Evolutionary conservation across 2,329 filamentous ascomycete genomes (phyloP).

Genomic region (Akanthomyces muscarius): DNA sequence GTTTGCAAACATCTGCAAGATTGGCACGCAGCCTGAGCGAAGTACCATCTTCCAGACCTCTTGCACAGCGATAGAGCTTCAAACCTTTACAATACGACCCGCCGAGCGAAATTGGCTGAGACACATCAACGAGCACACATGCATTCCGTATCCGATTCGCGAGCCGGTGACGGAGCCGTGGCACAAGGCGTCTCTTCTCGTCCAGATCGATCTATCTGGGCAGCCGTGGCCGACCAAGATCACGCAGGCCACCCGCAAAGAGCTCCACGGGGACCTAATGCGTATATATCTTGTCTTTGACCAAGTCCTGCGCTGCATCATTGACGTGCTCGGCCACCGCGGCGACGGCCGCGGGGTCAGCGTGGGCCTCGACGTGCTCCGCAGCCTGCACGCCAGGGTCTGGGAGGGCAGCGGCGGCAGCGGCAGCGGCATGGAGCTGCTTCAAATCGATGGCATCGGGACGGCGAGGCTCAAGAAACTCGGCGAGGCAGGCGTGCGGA

Average conservation of each 20-base stretch:
- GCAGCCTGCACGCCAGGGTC: constrained; percentile 67
- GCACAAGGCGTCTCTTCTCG: constrained; percentile 72
- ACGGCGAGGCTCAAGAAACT: constrained; percentile 71
- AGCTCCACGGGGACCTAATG: constrained; percentile 30
- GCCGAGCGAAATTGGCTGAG: constrained; percentile 34
- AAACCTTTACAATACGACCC: constrained; percentile 34
- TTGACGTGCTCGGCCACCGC: constrained; percentile 35
- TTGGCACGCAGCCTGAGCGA: constrained; percentile 27
- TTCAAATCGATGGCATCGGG: constrained; percentile 77
- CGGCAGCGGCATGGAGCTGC: constrained; percentile 71
- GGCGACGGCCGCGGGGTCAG: constrained; percentile 62
- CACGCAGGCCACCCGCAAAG: constrained; percentile 29
- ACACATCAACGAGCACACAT: constrained; percentile 35
- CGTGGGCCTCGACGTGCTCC: constrained; percentile 70
- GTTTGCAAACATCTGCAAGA: constrained; percentile 28
- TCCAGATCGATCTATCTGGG: constrained; percentile 66
- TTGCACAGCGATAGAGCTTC: constrained; percentile 36
- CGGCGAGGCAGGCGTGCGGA: constrained; percentile 63
- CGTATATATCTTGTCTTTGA: constrained; percentile 34
- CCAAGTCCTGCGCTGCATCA: constrained; percentile 33
- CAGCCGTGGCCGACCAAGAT: constrained; percentile 56
- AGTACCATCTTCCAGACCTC: constrained; percentile 35
- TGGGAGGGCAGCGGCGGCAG: constrained; percentile 80
- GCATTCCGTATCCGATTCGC: constrained; percentile 35
- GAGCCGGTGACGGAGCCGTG: constrained; percentile 51